Evolutionary conservation across 1,139 yeast genomes (phyloP), one percentile per base, ranked within the genome.

Genomic region (Kurtzmaniella quercitrusa): DNA sequence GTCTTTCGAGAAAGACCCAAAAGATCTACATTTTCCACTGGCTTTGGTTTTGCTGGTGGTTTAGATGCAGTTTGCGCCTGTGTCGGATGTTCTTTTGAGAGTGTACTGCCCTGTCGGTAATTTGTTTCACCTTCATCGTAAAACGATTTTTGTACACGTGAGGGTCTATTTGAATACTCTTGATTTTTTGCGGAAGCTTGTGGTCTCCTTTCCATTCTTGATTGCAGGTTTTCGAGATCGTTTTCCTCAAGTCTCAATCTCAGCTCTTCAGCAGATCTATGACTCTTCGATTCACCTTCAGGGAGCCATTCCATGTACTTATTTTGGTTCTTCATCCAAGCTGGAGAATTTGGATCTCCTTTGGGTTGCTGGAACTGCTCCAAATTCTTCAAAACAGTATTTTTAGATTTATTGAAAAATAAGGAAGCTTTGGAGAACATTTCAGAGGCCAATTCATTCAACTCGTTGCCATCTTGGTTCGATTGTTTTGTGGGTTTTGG

Each of bases 251-350:
- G 35, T 20, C 35, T 21, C 22, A 11, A 14, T 22, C 35, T 39
- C 38, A 21, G 33, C 21, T 30, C 36, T 8, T 39, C 38, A 7
- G 37, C 37, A 8, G 37, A 34, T 19, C 23, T 11, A 12, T 18
- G 26, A 11, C 17, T 26, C 16, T 18, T 34, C 3, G 37, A 19
- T 20, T 34, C 44, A 9, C 41, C 44, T 8, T 41, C 38, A 14
- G 23, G 35, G 17, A 41, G 30, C 45, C 45, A 42, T 8, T 55
- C 52, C 45, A 73, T 77, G 56, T 78, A 75, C 53, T 57, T 69
- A 38, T 63, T 71, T 54, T 76, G 82, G 48, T 78, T 74, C 45
- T 70, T 73, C 93, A 88, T 84, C 96, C 96, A 88, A 2, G 84
- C 81, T 0, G 96, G 96, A 47, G 75, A 64, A 14, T 76, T 76